A percentile compares a stretch with the other conserved stretches of the same genome.
Conservation (phyloP, 805 yeast genomes). For the Lachancea fermentati region DNA sequence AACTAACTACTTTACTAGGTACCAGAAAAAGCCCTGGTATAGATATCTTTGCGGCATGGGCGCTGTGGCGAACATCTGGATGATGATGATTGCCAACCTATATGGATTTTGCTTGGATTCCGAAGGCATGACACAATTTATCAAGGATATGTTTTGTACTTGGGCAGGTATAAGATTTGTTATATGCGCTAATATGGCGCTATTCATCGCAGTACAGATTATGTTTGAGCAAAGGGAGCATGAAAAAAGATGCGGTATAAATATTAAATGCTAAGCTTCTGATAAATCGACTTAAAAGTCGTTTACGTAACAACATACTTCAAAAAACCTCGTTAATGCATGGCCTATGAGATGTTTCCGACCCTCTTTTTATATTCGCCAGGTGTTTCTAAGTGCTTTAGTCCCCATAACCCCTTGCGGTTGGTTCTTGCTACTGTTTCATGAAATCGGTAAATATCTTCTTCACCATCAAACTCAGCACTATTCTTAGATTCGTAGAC, state of each 20-base stretch:
- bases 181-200: constrained; percentile 50
- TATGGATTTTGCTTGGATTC: constrained; percentile 92
- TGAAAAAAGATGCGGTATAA: constrained; percentile 78
- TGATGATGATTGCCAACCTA: constrained; percentile 96
- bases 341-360: constrained; percentile 2
- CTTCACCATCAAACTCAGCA: constrained; percentile 83
- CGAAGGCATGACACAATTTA: constrained; percentile 68
- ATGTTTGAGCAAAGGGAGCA: constrained; percentile 91
- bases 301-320: neutral
- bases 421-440: constrained; percentile 55
- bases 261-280: constrained; percentile 57
- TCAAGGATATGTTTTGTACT: constrained; percentile 69
- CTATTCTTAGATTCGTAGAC: constrained; percentile 80
- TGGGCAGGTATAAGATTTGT: constrained; percentile 60
- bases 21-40: constrained; percentile 54
- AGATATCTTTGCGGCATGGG: constrained; percentile 82
- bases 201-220: constrained; percentile 82
- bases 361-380: constrained; percentile 64
- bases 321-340: neutral
- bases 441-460: constrained; percentile 48
- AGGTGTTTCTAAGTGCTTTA: constrained; percentile 57
- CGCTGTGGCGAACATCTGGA: constrained; percentile 85
- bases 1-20: constrained; percentile 38
- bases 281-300: neutral
- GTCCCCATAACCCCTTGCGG: constrained; percentile 66